phyloP scores from a whole-genome alignment of 2,329 filamentous ascomycete species.

The Blastomyces silverae region DNA sequence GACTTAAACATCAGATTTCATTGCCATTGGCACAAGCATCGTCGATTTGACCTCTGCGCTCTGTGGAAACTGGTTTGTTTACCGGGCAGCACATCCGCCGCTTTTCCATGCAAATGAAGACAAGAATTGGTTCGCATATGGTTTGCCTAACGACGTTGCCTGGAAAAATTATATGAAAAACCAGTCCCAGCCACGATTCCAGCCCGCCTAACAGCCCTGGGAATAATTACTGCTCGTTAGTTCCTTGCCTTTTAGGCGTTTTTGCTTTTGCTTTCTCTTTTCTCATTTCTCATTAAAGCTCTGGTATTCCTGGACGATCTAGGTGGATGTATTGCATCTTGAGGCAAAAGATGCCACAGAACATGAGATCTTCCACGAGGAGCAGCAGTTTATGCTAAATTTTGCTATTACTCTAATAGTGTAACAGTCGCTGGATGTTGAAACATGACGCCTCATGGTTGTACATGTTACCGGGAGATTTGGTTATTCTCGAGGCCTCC shows the following conservation, averaged over 20 bases:
- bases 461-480: background rate
- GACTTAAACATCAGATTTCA: background rate
- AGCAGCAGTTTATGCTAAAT: background rate
- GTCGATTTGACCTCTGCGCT: background rate
- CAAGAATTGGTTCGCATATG: conserved; percentile 1
- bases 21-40: background rate
- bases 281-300: background rate
- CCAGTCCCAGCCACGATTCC: background rate
- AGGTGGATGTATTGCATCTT: background rate
- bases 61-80: background rate
- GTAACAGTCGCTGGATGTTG: background rate
- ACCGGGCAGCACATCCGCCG: background rate
- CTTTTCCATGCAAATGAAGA: background rate
- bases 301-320: background rate
- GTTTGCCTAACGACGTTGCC: background rate
- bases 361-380: background rate
- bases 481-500: background rate
- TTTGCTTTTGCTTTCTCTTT: background rate
- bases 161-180: background rate
- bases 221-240: background rate
- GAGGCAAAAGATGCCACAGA: background rate
- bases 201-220: background rate
- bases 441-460: background rate
- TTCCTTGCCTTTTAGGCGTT: background rate
- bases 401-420: background rate